Evolutionary conservation across 768 basidiomycete genomes (phyloP).

Genomic region (Hortiboletus campestris): DNA sequence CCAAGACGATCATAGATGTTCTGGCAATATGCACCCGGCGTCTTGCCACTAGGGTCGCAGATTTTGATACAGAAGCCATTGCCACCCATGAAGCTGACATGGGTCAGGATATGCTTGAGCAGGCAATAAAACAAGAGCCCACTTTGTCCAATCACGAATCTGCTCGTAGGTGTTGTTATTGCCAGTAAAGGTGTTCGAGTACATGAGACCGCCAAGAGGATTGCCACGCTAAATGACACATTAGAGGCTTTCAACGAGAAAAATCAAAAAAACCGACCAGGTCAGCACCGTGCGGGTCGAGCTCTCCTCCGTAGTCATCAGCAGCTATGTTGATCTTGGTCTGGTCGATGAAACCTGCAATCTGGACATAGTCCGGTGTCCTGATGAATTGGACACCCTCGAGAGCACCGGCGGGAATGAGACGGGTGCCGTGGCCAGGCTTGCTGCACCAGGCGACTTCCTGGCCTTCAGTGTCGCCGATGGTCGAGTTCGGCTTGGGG

Average conservation of each 20-base stretch:
- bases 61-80: constrained; percentile 66
- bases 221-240: constrained; percentile 62
- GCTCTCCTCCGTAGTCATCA: constrained; percentile 70
- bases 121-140: constrained; percentile 17
- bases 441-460: constrained; percentile 81
- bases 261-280: constrained; percentile 31
- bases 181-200: constrained; percentile 58
- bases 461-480: constrained; percentile 66
- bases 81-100: constrained; percentile 64
- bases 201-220: constrained; percentile 70
- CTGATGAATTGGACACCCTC: constrained; percentile 62
- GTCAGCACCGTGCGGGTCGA: constrained; percentile 76
- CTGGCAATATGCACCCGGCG: constrained; percentile 57
- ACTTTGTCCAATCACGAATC: constrained; percentile 69
- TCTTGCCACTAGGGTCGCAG: constrained; percentile 58
- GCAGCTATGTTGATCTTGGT: constrained; percentile 49
- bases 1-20: constrained; percentile 78
- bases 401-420: constrained; percentile 67
- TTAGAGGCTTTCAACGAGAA: constrained; percentile 16
- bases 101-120: constrained; percentile 1
- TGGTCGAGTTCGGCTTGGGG: constrained; percentile 44
- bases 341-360: constrained; percentile 70
- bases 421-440: constrained; percentile 64
- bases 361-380: constrained; percentile 57
- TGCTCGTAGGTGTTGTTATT: constrained; percentile 48